Base-by-base conservation (phyloP, 805 yeast species). In the Kazachstania bromeliacearum region DNA sequence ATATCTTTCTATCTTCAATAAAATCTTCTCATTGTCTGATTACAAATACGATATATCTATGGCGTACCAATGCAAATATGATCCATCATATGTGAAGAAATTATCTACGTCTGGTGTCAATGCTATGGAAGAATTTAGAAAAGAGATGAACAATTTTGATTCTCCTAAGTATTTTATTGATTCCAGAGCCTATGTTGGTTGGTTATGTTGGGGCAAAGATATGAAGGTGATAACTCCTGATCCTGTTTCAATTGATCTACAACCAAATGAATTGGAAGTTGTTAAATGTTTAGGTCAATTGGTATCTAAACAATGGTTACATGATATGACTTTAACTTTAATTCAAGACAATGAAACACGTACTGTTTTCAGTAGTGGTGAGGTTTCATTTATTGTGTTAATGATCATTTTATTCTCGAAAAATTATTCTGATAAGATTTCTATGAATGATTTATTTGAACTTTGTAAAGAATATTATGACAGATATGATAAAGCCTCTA, bases 401-500 rank as follows among this genome's bases (percentile, higher is more conserved):
- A 46, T 85, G 3, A 62, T 77, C 5, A 59, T 65, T n/a, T 55
- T 85, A 26, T 60, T 71, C 14, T 59, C 73, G 4, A 64, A 67
- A 34, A 74, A 62, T 10, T 61, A 44, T 19, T 44, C 51, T 6
- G 44, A 60, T 3, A 31, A 33, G 8, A 45, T 82, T 13, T 45
- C 61, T 0, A 66, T 75, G 36, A 62, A 61, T 2, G 84, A 83
- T 7, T 50, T 83, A 10, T 51, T 81, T 17, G 68, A 63, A 0
- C 47, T 78, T 1, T 60, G 81, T 15, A 60, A 62, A 7, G 66
- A 62, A 7, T 53, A 69, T 8, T 84, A 79, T 50, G 73, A 73
- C n/a, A 66, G 69, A 22, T 79, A 76, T 40, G 95, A 85, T 40
- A 81, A 79, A 47, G 74, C 85, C n/a, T 64, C 81, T 2, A 94